Evolutionary conservation across 352 stramenopile species (phyloP), one percentile per base, ranked within the genome.

Genomic region (Pelagophyceae sp.): DNA sequence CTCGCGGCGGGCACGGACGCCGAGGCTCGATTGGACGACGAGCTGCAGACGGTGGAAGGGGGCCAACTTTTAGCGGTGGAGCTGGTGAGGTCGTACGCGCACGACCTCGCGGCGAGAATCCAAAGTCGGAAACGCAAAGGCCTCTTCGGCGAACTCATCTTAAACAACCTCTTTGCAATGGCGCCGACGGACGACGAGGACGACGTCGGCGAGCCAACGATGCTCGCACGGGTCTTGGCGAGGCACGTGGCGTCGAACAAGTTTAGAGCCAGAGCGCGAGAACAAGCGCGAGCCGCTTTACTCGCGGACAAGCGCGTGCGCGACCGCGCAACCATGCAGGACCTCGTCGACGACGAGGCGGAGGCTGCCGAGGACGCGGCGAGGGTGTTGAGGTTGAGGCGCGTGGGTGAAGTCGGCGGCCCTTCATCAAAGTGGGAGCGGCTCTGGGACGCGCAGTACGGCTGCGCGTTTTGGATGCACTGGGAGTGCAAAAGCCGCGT

Each of bases 401-500:
- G 69, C 32, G 37, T 71, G 25, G 54, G 61, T 32, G 54, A 65
- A 0, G 35, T 37, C 45, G 76, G 76, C 19, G 67, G 45, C 5
- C 63, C 45, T 31, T 33, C 61, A 6, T 74, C 69, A 25, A 61
- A 69, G 70, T 80, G 76, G 76, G 76, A 80, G 38, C 61, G 65
- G 40, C 29, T 80, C 45, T 80, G 50, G 45, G 76, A 80, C 35
- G 37, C 31, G 15, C 25, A 70, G 17, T 3, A 76, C 29, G 75
- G 76, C 76, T 17, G 23, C 29, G 51, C 65, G 2, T 78, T 78
- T 70, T 77, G 67, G 67, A 50, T 67, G 32, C 63, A 69, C 38
- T 70, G 65, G 33, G 45, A 80, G 40, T 70, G 11, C 45, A 61
- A 5, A 58, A 31, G n/a, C 33, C 6, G n/a, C n/a, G n/a, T n/a